Percentiles rank a stretch among this genome's conserved stretches.
These are phyloP conservation scores for Mycena venus DNA, from an alignment of 768 basidiomycete species.

Conservation along the genomic window DNA sequence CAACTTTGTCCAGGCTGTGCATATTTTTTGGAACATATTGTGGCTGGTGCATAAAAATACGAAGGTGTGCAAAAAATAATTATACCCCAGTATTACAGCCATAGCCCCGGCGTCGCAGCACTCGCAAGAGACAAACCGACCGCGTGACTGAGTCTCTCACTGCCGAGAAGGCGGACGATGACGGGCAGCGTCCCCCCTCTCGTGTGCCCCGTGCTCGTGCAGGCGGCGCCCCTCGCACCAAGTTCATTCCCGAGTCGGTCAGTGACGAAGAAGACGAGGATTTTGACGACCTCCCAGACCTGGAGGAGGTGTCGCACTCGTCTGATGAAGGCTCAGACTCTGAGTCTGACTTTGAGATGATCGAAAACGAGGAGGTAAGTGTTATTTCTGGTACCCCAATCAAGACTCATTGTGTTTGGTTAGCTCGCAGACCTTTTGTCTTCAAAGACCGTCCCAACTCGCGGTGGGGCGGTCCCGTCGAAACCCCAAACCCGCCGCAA, in stretches of 20 bases:
- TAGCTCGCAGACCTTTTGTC: constrained; percentile 6
- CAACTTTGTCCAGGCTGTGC: no score
- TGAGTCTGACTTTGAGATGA: no score
- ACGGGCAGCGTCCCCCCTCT: not conserved
- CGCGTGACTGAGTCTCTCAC: no score
- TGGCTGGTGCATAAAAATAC: no score
- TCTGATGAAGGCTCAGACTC: no score
- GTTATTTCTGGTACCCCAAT: not conserved
- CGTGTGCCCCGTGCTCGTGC: not conserved
- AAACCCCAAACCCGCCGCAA: constrained; percentile 6
- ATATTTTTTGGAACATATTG: no score
- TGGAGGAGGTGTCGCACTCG: no score
- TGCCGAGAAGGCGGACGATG: not conserved
- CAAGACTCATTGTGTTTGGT: not conserved
- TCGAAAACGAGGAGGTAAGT: not conserved
- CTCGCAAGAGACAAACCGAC: no score
- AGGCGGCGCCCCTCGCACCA: not conserved
- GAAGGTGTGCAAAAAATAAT: no score
- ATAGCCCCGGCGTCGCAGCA: no score
- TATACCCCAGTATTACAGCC: no score
- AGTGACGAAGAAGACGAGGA: not conserved
- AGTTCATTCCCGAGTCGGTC: not conserved
- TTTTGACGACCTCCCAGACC: not conserved
- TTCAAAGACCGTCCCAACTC: not conserved
- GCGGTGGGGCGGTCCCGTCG: not conserved